Conservation (phyloP, 176 grass and related monocot species). For the Triticum monococcum region DNA sequence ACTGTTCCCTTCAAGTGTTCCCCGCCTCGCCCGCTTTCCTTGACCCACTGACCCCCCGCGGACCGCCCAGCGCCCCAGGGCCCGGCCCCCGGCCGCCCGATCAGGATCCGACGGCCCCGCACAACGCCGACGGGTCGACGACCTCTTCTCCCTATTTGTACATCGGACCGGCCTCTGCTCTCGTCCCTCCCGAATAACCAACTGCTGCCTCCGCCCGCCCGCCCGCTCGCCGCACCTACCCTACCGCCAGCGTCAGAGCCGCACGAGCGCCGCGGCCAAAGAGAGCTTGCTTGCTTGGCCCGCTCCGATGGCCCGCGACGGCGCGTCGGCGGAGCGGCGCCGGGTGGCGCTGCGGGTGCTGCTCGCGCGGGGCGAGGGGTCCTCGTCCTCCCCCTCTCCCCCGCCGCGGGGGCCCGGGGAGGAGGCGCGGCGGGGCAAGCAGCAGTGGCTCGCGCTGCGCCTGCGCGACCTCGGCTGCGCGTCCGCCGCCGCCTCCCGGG, state of each 20-base stretch:
- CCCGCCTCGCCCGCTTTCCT: no score
- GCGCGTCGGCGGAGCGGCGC: constrained; percentile 15
- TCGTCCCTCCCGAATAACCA: no score
- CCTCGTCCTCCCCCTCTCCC: not conserved
- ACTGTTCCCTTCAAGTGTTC: no score
- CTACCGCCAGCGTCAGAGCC: not conserved
- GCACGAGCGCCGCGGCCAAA: not conserved
- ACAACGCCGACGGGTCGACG: no score
- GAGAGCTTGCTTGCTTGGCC: not conserved
- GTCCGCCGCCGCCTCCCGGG: constrained; percentile 35
- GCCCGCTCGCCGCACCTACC: no score
- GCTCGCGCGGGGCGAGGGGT: constrained; percentile 4
- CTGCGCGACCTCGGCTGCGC: constrained; percentile 73
- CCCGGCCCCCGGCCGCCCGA: no score
- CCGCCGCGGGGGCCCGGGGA: not conserved
- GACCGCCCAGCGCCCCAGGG: no score
- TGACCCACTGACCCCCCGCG: no score
- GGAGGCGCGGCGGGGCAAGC: not conserved
- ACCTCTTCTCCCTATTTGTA: no score
- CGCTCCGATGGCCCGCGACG: constrained; percentile 38
- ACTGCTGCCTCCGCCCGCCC: not conserved
- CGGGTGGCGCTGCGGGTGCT: constrained; percentile 26
- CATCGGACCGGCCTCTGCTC: no score
- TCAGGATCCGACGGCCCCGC: no score
- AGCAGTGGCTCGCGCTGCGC: constrained; percentile 32